Base-by-base conservation (phyloP, 345 rosid genomes). In the Orychophragmus violaceus region DNA sequence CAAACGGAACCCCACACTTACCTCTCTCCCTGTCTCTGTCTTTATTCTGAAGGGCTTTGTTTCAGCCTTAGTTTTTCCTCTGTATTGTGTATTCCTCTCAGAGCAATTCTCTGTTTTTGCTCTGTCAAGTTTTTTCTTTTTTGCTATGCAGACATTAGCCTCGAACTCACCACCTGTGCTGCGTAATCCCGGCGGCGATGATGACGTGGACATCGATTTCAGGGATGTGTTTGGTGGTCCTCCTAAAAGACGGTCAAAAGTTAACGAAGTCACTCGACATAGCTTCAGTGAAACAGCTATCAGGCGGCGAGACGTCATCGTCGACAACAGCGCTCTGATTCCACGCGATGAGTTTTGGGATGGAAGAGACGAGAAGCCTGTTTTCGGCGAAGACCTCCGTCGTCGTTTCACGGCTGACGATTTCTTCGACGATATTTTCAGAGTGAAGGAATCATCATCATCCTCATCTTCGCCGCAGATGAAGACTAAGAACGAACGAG, bases 221-320 rank as follows among this genome's bases (percentile, higher is more conserved):
- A 66, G 69, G 1, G 96, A 87, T 24, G 98, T 89, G 25, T 92
- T 92, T 45, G 96, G 98, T 16, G 98, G 96, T 19, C 95, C 91
- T 2, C 96, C 98, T 18, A 67, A 69, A 1, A 72, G 86, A 74
- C 68, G 88, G 58, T 72, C 83, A 0, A 85, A 83, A 0, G 10
- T 62, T 32, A 81, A 82, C 13, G 83, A 89, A 74, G 29, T 3
- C 7, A 55, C 37, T 23, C 70, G 83, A 18, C 50, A 56, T 51
- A 79, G 96, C 74, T 79, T 77, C 68, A 63, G 52, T 16, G 85
- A 84, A 59, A 35, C 59, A 2, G 12, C 77, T 22, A 81, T 77
- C 57, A 37, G 75, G 8, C 11, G 58, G 0, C 59, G 64, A 55
- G 69, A 63, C 46, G 77, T 29, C 3, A 64, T 68, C 62, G 59